These are phyloP conservation scores for Hyparrhenia diplandra DNA, from an alignment of 176 grass and related monocot species.

Conservation along the genomic window DNA sequence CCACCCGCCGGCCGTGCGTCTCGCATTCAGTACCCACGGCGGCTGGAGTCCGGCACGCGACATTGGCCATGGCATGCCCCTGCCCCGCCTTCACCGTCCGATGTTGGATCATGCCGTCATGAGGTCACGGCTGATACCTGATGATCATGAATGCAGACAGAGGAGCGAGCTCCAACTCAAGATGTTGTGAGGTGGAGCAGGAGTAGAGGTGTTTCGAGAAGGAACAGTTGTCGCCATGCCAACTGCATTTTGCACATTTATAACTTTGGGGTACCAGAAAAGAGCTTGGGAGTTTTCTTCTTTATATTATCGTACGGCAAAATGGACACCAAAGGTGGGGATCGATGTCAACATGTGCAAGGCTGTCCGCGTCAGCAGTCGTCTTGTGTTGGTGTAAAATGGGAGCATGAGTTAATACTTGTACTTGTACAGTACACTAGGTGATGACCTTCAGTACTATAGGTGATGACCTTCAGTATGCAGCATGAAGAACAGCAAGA, in stretches of 20 bases:
- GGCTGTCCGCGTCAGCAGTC: background rate
- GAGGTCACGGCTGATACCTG: background rate
- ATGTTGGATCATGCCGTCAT: too few relatives aligned
- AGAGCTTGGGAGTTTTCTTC: background rate
- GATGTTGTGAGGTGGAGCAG: background rate
- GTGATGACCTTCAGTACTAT: too few relatives aligned
- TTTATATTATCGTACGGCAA: background rate
- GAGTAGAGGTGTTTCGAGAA: background rate
- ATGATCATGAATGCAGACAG: background rate
- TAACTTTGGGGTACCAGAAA: background rate
- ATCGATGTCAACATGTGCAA: background rate
- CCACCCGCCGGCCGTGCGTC: too few relatives aligned
- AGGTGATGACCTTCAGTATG: too few relatives aligned
- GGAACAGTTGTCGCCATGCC: background rate
- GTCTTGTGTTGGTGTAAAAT: background rate
- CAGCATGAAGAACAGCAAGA: background rate
- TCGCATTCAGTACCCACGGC: too few relatives aligned
- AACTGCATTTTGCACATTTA: conserved; percentile 2
- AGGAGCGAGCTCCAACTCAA: background rate
- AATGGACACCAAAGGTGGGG: background rate
- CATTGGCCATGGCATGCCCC: too few relatives aligned
- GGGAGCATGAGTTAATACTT: too few relatives aligned
- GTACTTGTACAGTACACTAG: too few relatives aligned
- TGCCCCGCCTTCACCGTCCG: too few relatives aligned
- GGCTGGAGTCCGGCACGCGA: too few relatives aligned